A percentile compares a stretch with the other conserved stretches of the same genome.
Conservation (phyloP, 2,329 filamentous ascomycete species). For the Eurotiales sp. region DNA sequence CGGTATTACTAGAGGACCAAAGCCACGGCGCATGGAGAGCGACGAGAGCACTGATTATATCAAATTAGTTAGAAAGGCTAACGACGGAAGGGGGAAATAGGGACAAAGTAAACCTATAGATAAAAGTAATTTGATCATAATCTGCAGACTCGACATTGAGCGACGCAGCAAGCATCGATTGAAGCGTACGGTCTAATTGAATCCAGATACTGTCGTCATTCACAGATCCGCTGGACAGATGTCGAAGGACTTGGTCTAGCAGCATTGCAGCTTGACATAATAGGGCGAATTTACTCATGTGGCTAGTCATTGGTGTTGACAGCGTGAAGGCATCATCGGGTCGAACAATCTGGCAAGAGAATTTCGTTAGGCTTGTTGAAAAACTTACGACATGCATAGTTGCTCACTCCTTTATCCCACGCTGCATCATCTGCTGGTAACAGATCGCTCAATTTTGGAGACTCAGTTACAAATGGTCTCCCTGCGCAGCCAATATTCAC, state of each 20-base stretch:
- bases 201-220: constrained; percentile 4
- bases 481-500: constrained; percentile 19
- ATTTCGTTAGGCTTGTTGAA: too few species aligned
- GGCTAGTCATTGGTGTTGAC: constrained; percentile 20
- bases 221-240: neutral
- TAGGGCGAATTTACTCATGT: constrained; percentile 24
- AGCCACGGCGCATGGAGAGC: constrained; percentile 4
- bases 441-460: constrained; percentile 20
- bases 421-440: constrained; percentile 16
- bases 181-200: constrained; percentile 21
- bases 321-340: constrained; percentile 16
- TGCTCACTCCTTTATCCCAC: constrained; percentile 4
- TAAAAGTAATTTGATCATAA: constrained; percentile 22
- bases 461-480: constrained; percentile 18
- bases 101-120: constrained; percentile 21
- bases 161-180: constrained; percentile 21
- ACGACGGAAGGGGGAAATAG: neutral
- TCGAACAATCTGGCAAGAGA: constrained; percentile 9
- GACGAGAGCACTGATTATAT: neutral
- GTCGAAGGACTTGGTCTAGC: constrained; percentile 16
- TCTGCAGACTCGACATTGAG: constrained; percentile 18
- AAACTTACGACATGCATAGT: too few species aligned
- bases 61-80: neutral
- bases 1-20: neutral
- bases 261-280: constrained; percentile 15